phyloP scores from a whole-genome alignment of 768 basidiomycete species.

The Paxillus rubicundulus region DNA sequence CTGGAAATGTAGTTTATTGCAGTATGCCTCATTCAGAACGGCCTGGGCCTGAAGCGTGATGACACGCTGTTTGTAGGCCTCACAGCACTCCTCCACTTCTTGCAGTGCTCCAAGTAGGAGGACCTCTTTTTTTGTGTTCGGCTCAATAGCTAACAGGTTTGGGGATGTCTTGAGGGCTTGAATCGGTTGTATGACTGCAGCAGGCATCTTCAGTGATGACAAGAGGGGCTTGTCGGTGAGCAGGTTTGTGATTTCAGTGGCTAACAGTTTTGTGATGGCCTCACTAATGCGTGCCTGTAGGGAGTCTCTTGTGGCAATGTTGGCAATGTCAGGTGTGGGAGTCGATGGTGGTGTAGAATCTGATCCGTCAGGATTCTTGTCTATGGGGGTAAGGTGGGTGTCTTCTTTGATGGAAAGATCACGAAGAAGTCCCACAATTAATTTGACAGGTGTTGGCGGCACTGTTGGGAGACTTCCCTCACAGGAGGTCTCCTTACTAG shows the following conservation, averaged over 20 bases:
- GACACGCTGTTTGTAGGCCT: not conserved
- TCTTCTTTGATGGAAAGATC: not conserved
- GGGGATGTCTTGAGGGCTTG: not conserved
- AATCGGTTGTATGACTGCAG: not conserved
- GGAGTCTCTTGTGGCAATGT: not conserved
- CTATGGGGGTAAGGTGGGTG: not conserved
- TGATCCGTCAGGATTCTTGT: not conserved
- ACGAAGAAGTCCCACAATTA: not conserved
- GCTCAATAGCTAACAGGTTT: not conserved
- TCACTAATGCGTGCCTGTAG: not conserved
- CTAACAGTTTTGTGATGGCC: not conserved
- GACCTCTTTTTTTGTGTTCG: not conserved
- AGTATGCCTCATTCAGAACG: conserved; percentile 5
- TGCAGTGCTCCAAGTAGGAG: not conserved
- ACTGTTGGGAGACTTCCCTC: not conserved
- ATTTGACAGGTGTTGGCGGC: not conserved
- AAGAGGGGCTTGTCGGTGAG: not conserved
- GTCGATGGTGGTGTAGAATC: not conserved
- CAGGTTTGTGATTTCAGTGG: not conserved
- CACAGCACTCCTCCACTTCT: not conserved
- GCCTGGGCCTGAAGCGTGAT: conserved; percentile 3
- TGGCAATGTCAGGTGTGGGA: not conserved
- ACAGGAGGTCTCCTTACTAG: too few species aligned
- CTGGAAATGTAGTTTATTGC: conserved; percentile 1
- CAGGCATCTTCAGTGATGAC: not conserved